Percentiles rank a stretch among this genome's conserved stretches.
These are phyloP conservation scores for Dictyophora rubrovolvata DNA, from an alignment of 768 basidiomycete genomes.

Conservation along the genomic window DNA sequence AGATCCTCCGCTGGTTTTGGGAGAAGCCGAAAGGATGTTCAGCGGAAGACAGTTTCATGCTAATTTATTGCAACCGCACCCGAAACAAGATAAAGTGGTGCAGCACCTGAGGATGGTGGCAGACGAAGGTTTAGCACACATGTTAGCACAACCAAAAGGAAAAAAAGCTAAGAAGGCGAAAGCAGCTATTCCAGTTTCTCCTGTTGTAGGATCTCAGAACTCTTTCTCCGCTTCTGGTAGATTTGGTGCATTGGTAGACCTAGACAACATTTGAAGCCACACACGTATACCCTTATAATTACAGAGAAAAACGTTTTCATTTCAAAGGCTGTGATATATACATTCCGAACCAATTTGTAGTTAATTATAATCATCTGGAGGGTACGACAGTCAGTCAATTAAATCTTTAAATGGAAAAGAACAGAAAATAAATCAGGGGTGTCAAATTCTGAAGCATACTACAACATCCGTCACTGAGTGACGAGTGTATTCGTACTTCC, in stretches of 20 bases:
- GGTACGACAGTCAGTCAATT: background rate
- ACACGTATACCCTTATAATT: background rate
- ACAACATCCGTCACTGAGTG: background rate
- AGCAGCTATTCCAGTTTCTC: background rate
- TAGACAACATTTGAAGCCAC: background rate
- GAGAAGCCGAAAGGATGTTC: constrained; percentile 29
- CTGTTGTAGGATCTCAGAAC: constrained; percentile 15
- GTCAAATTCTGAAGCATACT: constrained; percentile 9
- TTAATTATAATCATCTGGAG: background rate
- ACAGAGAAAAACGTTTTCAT: background rate
- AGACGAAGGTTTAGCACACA: constrained; percentile 34
- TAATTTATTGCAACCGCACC: constrained; percentile 25
- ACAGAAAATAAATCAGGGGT: background rate
- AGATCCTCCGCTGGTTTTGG: constrained; percentile 3
- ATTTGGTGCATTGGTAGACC: constrained; percentile 9
- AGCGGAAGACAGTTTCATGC: constrained; percentile 56
- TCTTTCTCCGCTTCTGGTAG: constrained; percentile 12
- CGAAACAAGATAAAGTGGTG: constrained; percentile 15
- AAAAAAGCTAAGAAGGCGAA: constrained; percentile 26
- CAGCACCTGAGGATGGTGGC: constrained; percentile 37
- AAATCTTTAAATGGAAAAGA: background rate
- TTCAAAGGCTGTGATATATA: background rate
- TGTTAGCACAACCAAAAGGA: constrained; percentile 36
- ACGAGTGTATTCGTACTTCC: background rate
- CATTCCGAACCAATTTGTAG: background rate